phyloP scores from a whole-genome alignment of 2,329 filamentous ascomycete species.

The Pseudocercospora fijiensis region DNA sequence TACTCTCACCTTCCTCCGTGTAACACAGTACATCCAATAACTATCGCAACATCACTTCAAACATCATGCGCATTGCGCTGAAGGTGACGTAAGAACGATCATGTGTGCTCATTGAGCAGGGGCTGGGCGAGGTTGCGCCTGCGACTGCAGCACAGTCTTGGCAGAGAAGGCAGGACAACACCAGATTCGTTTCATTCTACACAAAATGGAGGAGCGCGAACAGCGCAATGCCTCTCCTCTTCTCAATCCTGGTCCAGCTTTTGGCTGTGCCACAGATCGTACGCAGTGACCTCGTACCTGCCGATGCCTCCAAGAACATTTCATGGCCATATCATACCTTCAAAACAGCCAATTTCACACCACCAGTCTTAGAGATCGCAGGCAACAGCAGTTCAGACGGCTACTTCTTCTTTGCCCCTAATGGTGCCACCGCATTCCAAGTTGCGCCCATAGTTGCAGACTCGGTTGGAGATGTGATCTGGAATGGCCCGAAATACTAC shows the following conservation, averaged over 20 bases:
- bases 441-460: slow-evolving; percentile 21
- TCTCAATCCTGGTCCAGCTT: background rate
- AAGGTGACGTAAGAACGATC: background rate
- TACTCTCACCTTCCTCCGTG: background rate
- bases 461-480: slow-evolving; percentile 22
- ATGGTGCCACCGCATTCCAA: slow-evolving; percentile 22
- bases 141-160: background rate
- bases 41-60: background rate
- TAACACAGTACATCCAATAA: background rate
- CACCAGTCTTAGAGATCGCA: slow-evolving; percentile 15
- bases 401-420: slow-evolving; percentile 26
- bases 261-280: background rate
- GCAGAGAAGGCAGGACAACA: background rate
- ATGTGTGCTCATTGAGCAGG: background rate
- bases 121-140: background rate
- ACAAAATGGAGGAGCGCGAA: background rate
- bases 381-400: slow-evolving; percentile 6
- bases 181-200: background rate
- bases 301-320: slow-evolving; percentile 17
- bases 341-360: slow-evolving; percentile 20
- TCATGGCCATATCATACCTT: slow-evolving; percentile 21
- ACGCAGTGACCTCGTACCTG: slow-evolving; percentile 4
- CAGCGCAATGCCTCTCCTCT: background rate
- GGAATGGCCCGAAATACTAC: slow-evolving; percentile 20
- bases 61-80: background rate